Conservation (phyloP, 2,329 filamentous ascomycete genomes). For the Ceratocystis variospora region DNA sequence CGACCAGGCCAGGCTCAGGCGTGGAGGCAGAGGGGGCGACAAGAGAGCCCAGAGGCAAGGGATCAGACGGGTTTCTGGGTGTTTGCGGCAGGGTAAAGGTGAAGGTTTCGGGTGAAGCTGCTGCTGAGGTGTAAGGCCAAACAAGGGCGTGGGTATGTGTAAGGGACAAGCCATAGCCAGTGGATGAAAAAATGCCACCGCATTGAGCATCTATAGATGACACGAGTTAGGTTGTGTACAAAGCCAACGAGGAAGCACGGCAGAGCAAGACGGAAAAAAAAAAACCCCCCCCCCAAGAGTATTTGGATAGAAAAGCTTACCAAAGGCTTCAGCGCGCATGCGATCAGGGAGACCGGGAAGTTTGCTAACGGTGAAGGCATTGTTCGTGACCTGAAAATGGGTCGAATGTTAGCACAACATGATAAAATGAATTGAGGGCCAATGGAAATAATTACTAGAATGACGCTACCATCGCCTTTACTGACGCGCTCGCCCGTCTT, state of each 20-base stretch:
- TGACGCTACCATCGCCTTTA: conserved; percentile 54
- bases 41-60: conserved; percentile 69
- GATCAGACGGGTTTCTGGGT: conserved; percentile 51
- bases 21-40: conserved; percentile 64
- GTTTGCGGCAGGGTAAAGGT: conserved; percentile 66
- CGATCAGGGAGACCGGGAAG: conserved; percentile 69
- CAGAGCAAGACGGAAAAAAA: neutral
- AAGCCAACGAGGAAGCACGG: neutral
- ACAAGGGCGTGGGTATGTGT: conserved; percentile 72
- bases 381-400: conserved; percentile 57
- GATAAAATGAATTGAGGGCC: neutral
- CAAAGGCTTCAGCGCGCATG: conserved; percentile 50
- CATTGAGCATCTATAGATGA: conserved; percentile 44
- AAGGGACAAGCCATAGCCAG: conserved; percentile 64
- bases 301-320: conserved; percentile 34
- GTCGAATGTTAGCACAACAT: neutral
- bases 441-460: conserved; percentile 37
- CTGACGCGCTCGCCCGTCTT: conserved; percentile 48
- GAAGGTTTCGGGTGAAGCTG: conserved; percentile 60
- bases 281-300: conserved; percentile 13
- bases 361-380: conserved; percentile 73
- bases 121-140: conserved; percentile 71
- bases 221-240: neutral
- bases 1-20: conserved; percentile 72
- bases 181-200: conserved; percentile 50